Evolutionary conservation across 345 rosid genomes (phyloP), one percentile per base, ranked within the genome.

Genomic region (Boechera divaricarpa): DNA sequence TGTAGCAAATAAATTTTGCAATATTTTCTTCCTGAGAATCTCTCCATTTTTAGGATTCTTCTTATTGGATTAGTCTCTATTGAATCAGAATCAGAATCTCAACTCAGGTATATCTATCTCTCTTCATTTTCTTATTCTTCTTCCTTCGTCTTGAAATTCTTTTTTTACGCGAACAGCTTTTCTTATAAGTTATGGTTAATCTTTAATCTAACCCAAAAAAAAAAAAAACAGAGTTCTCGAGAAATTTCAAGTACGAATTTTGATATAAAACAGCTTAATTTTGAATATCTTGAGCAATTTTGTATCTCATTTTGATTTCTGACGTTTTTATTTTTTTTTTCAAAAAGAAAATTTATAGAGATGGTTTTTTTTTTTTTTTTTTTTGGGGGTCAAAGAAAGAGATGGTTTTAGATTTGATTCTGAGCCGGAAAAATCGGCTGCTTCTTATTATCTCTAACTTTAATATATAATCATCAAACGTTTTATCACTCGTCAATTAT

Each of bases 61-160:
- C 56, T 39, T 54, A 62, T 18, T 51, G 29, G 38, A 49, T 8
- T 67, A 47, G 58, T 65, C 69, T 69, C 57, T 47, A 6, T 70
- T 61, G 47, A 53, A 63, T 54, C 66, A 63, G 69, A 77, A 62
- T 71, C 80, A 63, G 69, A 77, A 62, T 71, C 80, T 70, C 66
- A 63, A 16, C 66, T 45, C 44, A 70, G 70, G 76, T 62, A 69
- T 21, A n/a, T 63, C 42, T 35, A 10, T 54, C 42, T 54, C 33
- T 64, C 5, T 70, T 69, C 70, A 5, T 67, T 39, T 76, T 18
- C 10, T 1, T 44, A 0, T 64, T 45, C 15, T 39, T 57, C n/a
- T 44, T 44, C 13, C 6, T 57, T 75, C 16, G 67, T 67, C 67
- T 75, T 75, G 60, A 75, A 12, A 56, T 74, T 55, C 21, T 73